Evolutionary conservation across 1,284 basidiomycete genomes (phyloP).

Genomic region (Paramarasmius palmivorus): DNA sequence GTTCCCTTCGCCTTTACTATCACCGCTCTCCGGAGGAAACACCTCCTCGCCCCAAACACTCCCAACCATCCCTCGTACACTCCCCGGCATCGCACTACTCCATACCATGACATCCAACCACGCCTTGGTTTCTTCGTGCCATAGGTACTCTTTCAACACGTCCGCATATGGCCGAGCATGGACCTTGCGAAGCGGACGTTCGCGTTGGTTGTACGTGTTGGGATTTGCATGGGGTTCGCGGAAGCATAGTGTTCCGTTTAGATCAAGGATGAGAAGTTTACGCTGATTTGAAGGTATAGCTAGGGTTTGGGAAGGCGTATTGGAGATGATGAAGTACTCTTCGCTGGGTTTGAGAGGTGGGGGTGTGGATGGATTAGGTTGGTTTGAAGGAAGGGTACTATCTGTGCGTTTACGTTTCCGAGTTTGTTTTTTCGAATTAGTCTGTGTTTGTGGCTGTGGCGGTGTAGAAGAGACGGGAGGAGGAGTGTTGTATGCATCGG

Average conservation of each 20-base stretch:
- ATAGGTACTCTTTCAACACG: conserved; percentile 58
- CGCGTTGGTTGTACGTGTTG: not conserved
- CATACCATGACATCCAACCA: conserved; percentile 73
- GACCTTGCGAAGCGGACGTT: conserved; percentile 26
- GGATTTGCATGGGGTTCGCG: conserved; percentile 35
- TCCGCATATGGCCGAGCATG: conserved; percentile 57
- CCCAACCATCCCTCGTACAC: conserved; percentile 59
- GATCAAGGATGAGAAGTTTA: conserved; percentile 67
- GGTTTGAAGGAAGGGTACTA: too few relatives aligned
- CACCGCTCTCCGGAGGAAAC: conserved; percentile 1
- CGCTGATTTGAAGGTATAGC: conserved; percentile 17
- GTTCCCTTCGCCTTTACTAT: not conserved
- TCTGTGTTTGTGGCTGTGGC: too few relatives aligned
- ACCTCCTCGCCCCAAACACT: conserved; percentile 41
- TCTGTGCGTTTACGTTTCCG: too few relatives aligned
- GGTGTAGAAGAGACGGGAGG: too few relatives aligned
- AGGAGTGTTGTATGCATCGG: too few relatives aligned
- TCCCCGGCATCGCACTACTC: conserved; percentile 71
- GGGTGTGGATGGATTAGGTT: too few relatives aligned
- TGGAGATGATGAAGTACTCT: conserved; percentile 7
- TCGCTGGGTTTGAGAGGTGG: not conserved
- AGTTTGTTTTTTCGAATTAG: too few relatives aligned
- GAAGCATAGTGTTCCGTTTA: conserved; percentile 69
- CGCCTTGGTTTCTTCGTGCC: conserved; percentile 40
- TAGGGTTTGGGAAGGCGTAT: conserved; percentile 4